Evolutionary conservation across 2,329 filamentous ascomycete species (phyloP).

Genomic region (Cucurbitaria berberidis): DNA sequence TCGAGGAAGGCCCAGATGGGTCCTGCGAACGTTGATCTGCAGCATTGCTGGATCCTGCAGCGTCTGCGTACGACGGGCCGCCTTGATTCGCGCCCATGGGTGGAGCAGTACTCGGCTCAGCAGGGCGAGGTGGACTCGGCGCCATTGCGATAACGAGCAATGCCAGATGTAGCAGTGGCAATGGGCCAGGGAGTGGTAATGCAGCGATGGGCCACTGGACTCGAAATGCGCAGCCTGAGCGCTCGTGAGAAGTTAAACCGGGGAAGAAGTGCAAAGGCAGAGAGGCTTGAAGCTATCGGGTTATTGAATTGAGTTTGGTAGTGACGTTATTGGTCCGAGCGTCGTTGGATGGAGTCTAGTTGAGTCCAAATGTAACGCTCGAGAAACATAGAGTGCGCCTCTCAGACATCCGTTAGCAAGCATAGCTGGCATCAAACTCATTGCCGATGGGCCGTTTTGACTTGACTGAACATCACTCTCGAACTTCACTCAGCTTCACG

Average conservation of each 20-base stretch:
- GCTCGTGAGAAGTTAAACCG: not conserved
- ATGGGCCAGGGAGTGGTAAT: not conserved
- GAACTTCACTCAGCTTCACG: not conserved
- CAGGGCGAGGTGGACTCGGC: slow-evolving; percentile 18
- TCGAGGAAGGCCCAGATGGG: slow-evolving; percentile 15
- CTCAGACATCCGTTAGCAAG: not conserved
- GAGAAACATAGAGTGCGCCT: not conserved
- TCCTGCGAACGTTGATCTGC: slow-evolving; percentile 7
- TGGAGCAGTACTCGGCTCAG: slow-evolving; percentile 12
- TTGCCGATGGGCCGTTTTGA: not conserved
- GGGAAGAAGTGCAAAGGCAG: slow-evolving; percentile 3
- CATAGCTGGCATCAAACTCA: not conserved
- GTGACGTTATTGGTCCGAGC: not conserved
- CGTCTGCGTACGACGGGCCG: slow-evolving; percentile 20
- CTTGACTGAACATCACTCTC: not conserved
- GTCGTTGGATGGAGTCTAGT: not conserved
- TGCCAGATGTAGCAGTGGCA: slow-evolving; percentile 9
- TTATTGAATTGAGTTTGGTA: not conserved
- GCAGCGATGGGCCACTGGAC: slow-evolving; percentile 10
- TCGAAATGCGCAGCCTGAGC: slow-evolving; percentile 1
- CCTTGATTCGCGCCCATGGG: slow-evolving; percentile 13
- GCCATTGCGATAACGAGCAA: slow-evolving; percentile 20
- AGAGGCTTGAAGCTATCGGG: not conserved
- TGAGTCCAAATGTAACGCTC: not conserved
- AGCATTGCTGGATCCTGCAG: slow-evolving; percentile 16